These are phyloP conservation scores for Epichloe typhina DNA, from an alignment of 2,329 filamentous ascomycete genomes.

Conservation along the genomic window DNA sequence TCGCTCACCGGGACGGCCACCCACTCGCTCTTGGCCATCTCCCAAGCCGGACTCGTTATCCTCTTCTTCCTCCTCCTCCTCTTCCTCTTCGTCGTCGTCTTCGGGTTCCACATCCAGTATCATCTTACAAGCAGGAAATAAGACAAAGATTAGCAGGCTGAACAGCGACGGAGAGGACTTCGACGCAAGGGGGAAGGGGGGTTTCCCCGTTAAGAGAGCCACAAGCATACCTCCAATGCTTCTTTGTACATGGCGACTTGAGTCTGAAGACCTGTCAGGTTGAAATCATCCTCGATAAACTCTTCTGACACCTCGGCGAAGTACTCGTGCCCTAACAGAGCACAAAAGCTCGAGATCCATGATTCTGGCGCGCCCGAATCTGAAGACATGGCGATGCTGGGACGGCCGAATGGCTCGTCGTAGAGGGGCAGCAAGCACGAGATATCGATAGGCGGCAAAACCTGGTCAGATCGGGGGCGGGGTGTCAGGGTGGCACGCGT, in stretches of 20 bases:
- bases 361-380: slow-evolving; percentile 61
- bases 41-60: slow-evolving; percentile 51
- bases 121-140: slow-evolving; percentile 45
- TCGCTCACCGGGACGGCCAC: slow-evolving; percentile 39
- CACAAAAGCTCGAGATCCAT: slow-evolving; percentile 97
- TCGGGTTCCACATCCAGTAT: slow-evolving; percentile 96
- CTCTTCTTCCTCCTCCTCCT: slow-evolving; percentile 64
- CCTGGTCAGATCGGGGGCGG: slow-evolving; percentile 3
- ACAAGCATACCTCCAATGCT: slow-evolving; percentile 60
- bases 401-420: slow-evolving; percentile 1
- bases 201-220: not conserved
- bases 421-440: not conserved
- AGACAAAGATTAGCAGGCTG: not conserved
- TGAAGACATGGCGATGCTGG: slow-evolving; percentile 35
- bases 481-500: not conserved
- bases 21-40: slow-evolving; percentile 44
- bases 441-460: slow-evolving; percentile 2
- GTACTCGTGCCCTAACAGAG: slow-evolving; percentile 90
- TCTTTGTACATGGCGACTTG: slow-evolving; percentile 99
- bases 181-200: too few species aligned
- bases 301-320: slow-evolving; percentile 98
- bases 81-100: slow-evolving; percentile 78
- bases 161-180: not conserved
- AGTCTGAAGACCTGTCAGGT: slow-evolving; percentile 84
- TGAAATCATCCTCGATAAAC: slow-evolving; percentile 99